phyloP scores from a whole-genome alignment of 2,329 filamentous ascomycete species.

The Phaeosphaeria sp. region DNA sequence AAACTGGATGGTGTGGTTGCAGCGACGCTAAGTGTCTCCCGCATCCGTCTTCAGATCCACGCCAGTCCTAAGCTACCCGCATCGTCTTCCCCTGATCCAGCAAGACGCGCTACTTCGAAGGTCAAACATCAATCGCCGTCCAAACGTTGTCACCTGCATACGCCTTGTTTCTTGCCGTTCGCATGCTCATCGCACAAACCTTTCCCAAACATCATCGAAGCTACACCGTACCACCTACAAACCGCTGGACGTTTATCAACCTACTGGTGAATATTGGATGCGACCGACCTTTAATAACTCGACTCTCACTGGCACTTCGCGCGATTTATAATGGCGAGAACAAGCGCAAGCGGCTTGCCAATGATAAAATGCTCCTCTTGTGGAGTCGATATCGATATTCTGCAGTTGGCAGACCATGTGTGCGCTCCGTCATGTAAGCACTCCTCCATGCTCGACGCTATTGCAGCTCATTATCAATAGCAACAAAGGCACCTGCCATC shows the following conservation, averaged over 20 bases:
- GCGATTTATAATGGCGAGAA: slow-evolving; percentile 31
- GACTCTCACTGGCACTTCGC: background rate
- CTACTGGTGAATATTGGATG: background rate
- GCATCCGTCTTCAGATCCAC: slow-evolving; percentile 40
- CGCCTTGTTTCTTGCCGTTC: background rate
- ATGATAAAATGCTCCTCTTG: slow-evolving; percentile 51
- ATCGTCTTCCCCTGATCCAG: slow-evolving; percentile 39
- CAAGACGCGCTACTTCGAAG: slow-evolving; percentile 22
- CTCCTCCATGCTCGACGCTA: background rate
- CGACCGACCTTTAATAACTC: background rate
- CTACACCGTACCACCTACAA: slow-evolving; percentile 20
- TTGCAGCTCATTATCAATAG: slow-evolving; percentile 19
- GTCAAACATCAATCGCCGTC: slow-evolving; percentile 33
- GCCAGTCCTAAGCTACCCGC: slow-evolving; percentile 44
- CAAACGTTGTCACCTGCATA: background rate
- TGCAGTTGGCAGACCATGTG: slow-evolving; percentile 83
- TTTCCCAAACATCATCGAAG: slow-evolving; percentile 33
- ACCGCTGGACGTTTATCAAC: slow-evolving; percentile 22
- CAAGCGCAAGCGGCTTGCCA: slow-evolving; percentile 45
- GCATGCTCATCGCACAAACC: background rate
- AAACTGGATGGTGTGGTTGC: slow-evolving; percentile 32
- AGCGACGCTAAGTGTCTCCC: slow-evolving; percentile 36
- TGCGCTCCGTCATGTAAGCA: slow-evolving; percentile 63
- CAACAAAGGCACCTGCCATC: slow-evolving; percentile 13
- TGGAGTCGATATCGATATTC: slow-evolving; percentile 75